A percentile compares a stretch with the other conserved stretches of the same genome.
Conservation (phyloP, 805 yeast genomes). For the Candida mattraensis region DNA sequence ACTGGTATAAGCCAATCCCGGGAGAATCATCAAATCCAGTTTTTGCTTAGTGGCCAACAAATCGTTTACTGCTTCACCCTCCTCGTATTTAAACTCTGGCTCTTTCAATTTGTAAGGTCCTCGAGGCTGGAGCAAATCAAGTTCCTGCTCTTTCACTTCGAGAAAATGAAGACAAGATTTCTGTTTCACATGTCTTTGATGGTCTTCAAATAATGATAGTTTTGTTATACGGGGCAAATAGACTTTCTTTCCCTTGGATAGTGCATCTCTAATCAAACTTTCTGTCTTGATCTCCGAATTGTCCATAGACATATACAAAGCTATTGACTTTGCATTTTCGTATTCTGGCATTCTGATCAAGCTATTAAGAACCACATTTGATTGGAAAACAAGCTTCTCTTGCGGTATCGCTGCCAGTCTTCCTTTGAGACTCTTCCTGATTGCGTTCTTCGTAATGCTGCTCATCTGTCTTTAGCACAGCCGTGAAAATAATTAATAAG, state of each 20-base stretch:
- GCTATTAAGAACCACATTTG: constrained; percentile 8
- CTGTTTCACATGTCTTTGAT: constrained; percentile 29
- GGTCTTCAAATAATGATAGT: constrained; percentile 29
- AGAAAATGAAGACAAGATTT: constrained; percentile 57
- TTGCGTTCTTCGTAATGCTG: constrained; percentile 7
- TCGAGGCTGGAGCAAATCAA: constrained; percentile 52
- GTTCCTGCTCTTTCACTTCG: constrained; percentile 43
- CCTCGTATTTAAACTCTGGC: constrained; percentile 42
- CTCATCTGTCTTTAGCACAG: too few species aligned
- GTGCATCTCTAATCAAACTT: constrained; percentile 51
- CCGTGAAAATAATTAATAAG: too few species aligned
- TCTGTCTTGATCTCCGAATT: constrained; percentile 65
- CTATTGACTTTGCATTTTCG: constrained; percentile 48
- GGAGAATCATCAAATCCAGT: constrained; percentile 74
- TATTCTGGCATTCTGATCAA: constrained; percentile 33
- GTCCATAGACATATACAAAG: constrained; percentile 77
- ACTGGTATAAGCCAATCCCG: constrained; percentile 78
- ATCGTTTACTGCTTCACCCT: constrained; percentile 21
- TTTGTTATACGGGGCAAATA: constrained; percentile 53
- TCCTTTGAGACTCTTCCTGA: constrained; percentile 6
- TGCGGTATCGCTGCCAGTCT: constrained; percentile 6
- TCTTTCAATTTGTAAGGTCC: constrained; percentile 71
- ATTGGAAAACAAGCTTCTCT: constrained; percentile 8
- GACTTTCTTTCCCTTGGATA: constrained; percentile 46
- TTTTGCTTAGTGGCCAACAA: constrained; percentile 12